Evolutionary conservation across 441 rosid genomes (phyloP), one percentile per base, ranked within the genome.

Genomic region (Populus tomentosa): DNA sequence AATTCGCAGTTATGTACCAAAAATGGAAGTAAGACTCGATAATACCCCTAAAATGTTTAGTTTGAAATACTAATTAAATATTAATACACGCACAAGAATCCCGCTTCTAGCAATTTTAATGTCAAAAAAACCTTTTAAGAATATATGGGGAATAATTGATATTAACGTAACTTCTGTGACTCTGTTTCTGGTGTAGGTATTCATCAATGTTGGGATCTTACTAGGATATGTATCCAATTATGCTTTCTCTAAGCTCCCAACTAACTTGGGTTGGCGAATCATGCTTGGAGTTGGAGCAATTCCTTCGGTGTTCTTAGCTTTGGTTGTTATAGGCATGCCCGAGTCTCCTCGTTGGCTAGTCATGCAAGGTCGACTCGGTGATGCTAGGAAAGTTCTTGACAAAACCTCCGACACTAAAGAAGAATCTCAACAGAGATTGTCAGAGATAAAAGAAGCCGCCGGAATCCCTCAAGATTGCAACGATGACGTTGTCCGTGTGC

Each of bases 331-430:
- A 0, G 79, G 42, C 50, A 90, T 90, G 94, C 94, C 90, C 10
- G 91, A 90, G 81, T 86, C 90, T 1, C 97, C 98, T 1, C 90
- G 97, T 62, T 94, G 98, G 98, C 86, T 94, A 13, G 92, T 94
- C n/a, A 82, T 92, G 86, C 98, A 92, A 75, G 98, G 97, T 23
- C 89, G 92, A 63, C 90, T 94, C 7, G 91, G 91, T 0, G 96
- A 91, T 0, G 98, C 97, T 67, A 90, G 81, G 79, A 82, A 71
- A 72, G 97, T 94, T 24, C 92, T 94, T 10, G 83, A 86, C 72
- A 91, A 66, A 79, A 92, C 94, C 70, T 94, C 98, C 20, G 91
- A 89, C 38, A 75, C 86, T 42, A 72, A 71, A 4, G 81, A 89
- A 67, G 98, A 92, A 78, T 77, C 95, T 3, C 65, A 77, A 30